Conservation (phyloP, 305 asterid genomes). For the Solanum hybrid region DNA sequence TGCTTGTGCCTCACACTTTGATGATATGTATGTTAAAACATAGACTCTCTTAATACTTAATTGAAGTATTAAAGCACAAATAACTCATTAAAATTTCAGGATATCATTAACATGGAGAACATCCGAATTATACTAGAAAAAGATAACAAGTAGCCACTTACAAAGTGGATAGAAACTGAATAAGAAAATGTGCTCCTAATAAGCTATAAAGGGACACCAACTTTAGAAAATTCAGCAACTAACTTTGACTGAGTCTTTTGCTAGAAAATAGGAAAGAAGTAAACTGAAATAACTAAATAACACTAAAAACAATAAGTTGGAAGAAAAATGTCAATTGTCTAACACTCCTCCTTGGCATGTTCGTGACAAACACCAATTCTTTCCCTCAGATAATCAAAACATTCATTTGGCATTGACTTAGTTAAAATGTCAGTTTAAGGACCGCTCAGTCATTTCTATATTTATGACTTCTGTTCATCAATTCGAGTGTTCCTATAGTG, state of each 20-base stretch:
- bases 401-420: not conserved
- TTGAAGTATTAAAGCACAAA: not conserved
- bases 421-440: not conserved
- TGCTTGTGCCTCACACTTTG: not conserved
- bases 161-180: no score
- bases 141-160: no score
- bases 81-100: not conserved
- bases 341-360: not conserved
- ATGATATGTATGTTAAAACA: not conserved
- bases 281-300: not conserved
- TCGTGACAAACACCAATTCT: not conserved
- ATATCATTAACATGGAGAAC: not conserved
- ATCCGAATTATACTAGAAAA: no score
- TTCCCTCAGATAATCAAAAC: not conserved
- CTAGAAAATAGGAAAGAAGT: not conserved
- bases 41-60: not conserved
- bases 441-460: not conserved
- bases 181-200: no score
- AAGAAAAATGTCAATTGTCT: not conserved
- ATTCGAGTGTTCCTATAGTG: not conserved
- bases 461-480: not conserved
- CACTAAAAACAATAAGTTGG: not conserved
- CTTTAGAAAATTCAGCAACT: not conserved
- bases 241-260: not conserved
- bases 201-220: not conserved